Evolutionary conservation across 192 early-diverging fungal genomes (phyloP), one percentile per base, ranked within the genome.

Genomic region (Phycomyces nitens): DNA sequence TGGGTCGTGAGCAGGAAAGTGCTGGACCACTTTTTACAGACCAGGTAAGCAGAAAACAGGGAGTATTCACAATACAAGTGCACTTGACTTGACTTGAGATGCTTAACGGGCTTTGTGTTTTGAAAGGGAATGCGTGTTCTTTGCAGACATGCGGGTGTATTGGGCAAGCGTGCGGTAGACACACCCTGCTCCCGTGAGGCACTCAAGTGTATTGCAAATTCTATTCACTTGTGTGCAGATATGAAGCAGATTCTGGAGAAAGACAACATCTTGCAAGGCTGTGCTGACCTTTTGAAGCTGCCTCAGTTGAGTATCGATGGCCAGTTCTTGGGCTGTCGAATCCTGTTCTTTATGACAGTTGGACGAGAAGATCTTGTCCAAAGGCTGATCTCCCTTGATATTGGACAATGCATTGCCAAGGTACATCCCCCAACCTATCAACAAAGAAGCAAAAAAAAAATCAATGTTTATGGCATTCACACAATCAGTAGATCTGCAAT

Each of bases 121-220:
- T 56, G 26, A 34, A 34, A 78, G 73, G 79, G 75, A 11, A 76
- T 79, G 11, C 20, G 41, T 51, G 64, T 70, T 40, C 57, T 80
- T 39, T 52, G 74, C 38, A 49, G n/a, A n/a, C 57, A 75, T 34
- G 68, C 77, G 34, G 61, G 64, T 24, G 58, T 76, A 11, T 22
- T 58, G 39, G 24, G 56, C 15, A 69, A 70, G 20, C 39, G 58
- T 12, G 47, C 53, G 43, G 53, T 58, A 39, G 82, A 84, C 58
- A 78, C 42, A 21, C 51, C 55, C 1, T 62, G 67, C 4, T 68
- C 72, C 11, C 58, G 70, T 42, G 82, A 82, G 62, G 80, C 87
- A 3, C 62, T 91, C n/a, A 92, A 89, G 34, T 87, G 86, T 49
- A 66, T 92, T 26, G 77, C 81, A 1, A 92, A 92, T 59, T 72